Evolutionary conservation across 768 basidiomycete genomes (phyloP), one percentile per base, ranked within the genome.

Genomic region (Chalciporus piperatus): DNA sequence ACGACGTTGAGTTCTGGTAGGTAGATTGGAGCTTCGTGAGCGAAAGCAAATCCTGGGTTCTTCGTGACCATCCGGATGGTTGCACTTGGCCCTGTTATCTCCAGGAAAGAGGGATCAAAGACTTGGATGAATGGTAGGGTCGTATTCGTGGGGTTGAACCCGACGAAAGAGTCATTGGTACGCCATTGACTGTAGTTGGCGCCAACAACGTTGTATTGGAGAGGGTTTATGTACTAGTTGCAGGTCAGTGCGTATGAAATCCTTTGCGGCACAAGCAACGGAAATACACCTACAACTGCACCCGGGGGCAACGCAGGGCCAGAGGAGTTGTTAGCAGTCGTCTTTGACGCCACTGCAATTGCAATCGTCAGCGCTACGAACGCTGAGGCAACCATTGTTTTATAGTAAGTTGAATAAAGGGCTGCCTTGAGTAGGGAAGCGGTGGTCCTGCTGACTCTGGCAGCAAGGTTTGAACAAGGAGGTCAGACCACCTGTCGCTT

Each of bases 21-120:
- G 66, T 82, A 89, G 2, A 90, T 73, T 0, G 87, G 86, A 3
- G 86, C 89, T 68, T 92, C 90, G 61, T 92, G 89, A 16, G 87
- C 88, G 55, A 89, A 82, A 3, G 84, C 84, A 64, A 83, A 84
- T 4, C 75, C 79, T 3, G 77, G 75, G 51, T 82, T 80, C 8
- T 78, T 76, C 0, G 82, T 81, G 42, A 92, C 78, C 52, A 79
- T 65, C 4, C 77, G 75, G 44, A 91, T 76, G 0, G 77, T 76
- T 6, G 88, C 81, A 22, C 71, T 68, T 4, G 66, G 55, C 1
- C 87, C 89, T 1, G 89, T 76, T 49, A 89, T 71, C 7, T 64
- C 50, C 40, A 85, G 69, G 67, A 91, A 89, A n/a, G 67, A 66
- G 3, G 68, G 63, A 57, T 82, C 73, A 60, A 76, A 78, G 23